Evolutionary conservation across 2,329 filamentous ascomycete genomes (phyloP), one percentile per base, ranked within the genome.

Genomic region (Colletotrichum liaoningense): DNA sequence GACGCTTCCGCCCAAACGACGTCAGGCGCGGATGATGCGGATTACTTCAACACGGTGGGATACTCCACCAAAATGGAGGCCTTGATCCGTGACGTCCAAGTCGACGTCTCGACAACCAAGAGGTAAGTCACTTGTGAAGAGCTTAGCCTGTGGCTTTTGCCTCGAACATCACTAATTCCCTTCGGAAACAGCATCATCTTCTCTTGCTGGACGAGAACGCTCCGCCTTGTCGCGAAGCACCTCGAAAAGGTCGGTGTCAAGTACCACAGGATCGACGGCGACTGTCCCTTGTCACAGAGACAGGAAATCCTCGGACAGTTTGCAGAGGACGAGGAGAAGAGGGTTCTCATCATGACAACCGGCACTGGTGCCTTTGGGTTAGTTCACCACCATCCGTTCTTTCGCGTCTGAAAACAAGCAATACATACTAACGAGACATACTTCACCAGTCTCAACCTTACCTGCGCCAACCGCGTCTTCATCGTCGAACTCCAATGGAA

Each of bases 401-500:
- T 14, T 33, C 57, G 14, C 22, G 24, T 16, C 7, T 38, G 0
- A 6, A 54, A 19, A 38, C 16, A 42, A 7, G 7, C 16, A 5
- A 33, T 22, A 1, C 42, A 49, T 33, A 2, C 56, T 67, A 22
- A 67, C 35, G 5, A 60, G 11, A 14, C 4, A 14, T 19, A 16
- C 4, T 4, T 5, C 0, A 1, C 5, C 24, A 86, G 86, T 11
- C 72, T 89, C 0, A 88, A 89, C n/a, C 79, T 89, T 3, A 84
- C 85, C 0, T 81, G 81, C 0, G 87, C 87, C 0, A 87, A 85
- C 56, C 81, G 84, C 0, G 83, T 90, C 0, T 87, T 87, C 70
- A 84, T 90, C 3, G 78, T 89, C 0, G 88, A 90, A 63, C 84
- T 86, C 0, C 88, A 90, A 30, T 90, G 88, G 87, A 90, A 89